These are phyloP conservation scores for Linum lewisii DNA, from an alignment of 345 rosid genomes.

Conservation along the genomic window DNA sequence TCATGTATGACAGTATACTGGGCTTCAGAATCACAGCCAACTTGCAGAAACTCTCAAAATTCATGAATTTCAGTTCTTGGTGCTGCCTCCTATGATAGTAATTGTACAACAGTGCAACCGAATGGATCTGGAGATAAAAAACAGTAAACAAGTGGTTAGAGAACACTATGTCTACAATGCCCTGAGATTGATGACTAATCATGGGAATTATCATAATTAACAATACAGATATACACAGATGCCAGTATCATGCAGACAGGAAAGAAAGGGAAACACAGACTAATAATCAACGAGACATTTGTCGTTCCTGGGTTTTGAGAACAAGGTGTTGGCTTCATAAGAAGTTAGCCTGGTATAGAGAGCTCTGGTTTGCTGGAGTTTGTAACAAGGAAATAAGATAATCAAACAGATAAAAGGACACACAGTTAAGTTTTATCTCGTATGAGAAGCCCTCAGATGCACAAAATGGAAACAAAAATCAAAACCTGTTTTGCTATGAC, in stretches of 20 bases:
- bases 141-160: constrained; percentile 1
- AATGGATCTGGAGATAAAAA: constrained; percentile 42
- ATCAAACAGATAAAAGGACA: too few relatives aligned
- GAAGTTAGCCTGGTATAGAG: too few relatives aligned
- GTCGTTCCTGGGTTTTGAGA: too few relatives aligned
- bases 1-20: constrained; percentile 36
- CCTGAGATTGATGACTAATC: not conserved
- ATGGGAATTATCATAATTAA: not conserved
- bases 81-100: constrained; percentile 55
- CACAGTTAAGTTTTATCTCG: too few relatives aligned
- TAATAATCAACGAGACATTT: not conserved
- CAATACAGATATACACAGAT: too few relatives aligned
- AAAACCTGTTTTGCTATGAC: constrained; percentile 59
- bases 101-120: constrained; percentile 66
- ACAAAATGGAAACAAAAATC: too few relatives aligned
- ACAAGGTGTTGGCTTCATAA: not conserved
- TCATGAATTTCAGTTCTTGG: constrained; percentile 33
- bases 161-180: too few relatives aligned
- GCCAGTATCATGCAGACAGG: too few relatives aligned
- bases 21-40: constrained; percentile 44
- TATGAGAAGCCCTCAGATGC: too few relatives aligned
- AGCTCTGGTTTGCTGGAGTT: too few relatives aligned
- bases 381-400: too few relatives aligned
- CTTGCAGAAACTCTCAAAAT: constrained; percentile 58
- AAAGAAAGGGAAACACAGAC: too few relatives aligned